phyloP scores from a whole-genome alignment of 345 rosid genomes.

The Kernera saxatilis region DNA sequence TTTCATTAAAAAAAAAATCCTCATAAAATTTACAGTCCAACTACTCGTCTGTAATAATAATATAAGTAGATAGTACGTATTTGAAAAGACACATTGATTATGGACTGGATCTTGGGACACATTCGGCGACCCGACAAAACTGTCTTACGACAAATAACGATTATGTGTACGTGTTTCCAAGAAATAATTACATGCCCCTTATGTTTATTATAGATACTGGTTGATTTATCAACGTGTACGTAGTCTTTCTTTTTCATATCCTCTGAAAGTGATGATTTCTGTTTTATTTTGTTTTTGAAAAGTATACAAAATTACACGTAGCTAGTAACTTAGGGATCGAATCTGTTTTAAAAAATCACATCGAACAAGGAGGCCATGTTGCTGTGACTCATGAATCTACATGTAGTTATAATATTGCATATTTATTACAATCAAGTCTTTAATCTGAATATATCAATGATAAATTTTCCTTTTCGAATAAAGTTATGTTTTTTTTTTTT shows the following conservation, averaged over 20 bases:
- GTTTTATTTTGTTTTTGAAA: background rate
- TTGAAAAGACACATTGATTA: constrained; percentile 17
- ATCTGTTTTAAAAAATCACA: background rate
- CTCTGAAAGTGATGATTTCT: background rate
- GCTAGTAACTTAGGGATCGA: constrained; percentile 7
- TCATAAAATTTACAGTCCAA: background rate
- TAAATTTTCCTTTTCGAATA: background rate
- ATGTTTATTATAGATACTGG: background rate
- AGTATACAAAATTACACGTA: background rate
- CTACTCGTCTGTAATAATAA: background rate
- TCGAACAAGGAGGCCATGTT: constrained; percentile 19
- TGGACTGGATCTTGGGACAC: constrained; percentile 13
- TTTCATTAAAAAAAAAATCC: no score
- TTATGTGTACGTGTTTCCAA: constrained; percentile 23
- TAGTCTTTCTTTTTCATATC: constrained; percentile 12
- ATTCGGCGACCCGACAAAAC: constrained; percentile 13
- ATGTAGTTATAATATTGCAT: background rate
- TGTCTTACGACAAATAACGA: constrained; percentile 10
- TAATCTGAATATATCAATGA: background rate
- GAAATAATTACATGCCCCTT: background rate
- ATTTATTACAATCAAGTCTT: background rate
- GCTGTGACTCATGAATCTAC: constrained; percentile 14
- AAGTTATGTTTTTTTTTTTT: no score
- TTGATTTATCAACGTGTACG: constrained; percentile 16
- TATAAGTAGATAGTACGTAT: background rate